Evolutionary conservation across 176 grass and related monocot genomes (phyloP).

Genomic region (Avena insularis): DNA sequence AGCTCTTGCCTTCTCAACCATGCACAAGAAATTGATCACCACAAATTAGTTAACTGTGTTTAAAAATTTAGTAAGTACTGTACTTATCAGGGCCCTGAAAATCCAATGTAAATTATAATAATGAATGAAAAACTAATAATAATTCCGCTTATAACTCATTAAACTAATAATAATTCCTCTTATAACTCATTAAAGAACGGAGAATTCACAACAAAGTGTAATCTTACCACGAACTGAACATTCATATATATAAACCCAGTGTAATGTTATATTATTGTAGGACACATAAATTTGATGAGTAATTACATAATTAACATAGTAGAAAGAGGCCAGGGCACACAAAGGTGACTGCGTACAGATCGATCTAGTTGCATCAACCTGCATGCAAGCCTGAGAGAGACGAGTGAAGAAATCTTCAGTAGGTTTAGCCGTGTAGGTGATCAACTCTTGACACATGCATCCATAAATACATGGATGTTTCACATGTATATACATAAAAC

Average conservation of each 20-base stretch:
- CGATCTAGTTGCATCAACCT: constrained; percentile 26
- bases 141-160: not conserved
- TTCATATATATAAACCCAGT: not conserved
- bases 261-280: not conserved
- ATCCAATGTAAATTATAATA: not conserved
- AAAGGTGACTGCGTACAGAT: constrained; percentile 27
- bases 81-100: not conserved
- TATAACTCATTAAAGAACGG: not conserved
- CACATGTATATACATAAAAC: constrained; percentile 35
- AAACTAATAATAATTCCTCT: not conserved
- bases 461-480: constrained; percentile 22
- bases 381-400: constrained; percentile 23
- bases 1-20: constrained; percentile 74
- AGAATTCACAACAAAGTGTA: not conserved
- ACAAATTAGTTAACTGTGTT: not conserved
- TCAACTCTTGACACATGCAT: constrained; percentile 55
- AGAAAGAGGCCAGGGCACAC: constrained; percentile 24
- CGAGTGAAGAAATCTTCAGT: constrained; percentile 4
- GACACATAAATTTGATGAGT: not conserved
- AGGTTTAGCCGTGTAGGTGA: constrained; percentile 52
- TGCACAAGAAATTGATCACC: not conserved
- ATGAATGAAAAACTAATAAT: not conserved
- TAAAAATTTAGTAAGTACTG: too few relatives aligned
- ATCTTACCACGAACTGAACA: not conserved
- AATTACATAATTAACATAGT: not conserved